Conservation (phyloP, 2,329 filamentous ascomycete genomes). For the Fusarium sp. region DNA sequence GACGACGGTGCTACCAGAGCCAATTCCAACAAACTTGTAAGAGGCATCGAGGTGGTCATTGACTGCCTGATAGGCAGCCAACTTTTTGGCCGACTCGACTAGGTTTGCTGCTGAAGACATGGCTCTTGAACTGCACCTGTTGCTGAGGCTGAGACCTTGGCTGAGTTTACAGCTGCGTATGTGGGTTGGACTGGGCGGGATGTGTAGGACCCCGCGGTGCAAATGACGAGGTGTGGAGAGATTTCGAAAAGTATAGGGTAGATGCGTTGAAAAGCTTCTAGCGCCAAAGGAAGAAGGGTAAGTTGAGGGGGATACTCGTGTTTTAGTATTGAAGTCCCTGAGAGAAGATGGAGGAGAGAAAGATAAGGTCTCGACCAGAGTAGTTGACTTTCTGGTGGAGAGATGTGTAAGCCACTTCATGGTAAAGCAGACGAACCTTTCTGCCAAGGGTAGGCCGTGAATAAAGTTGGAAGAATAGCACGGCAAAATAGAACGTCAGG, state of each 20-base stretch:
- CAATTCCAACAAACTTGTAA: conserved; percentile 78
- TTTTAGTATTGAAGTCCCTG: not conserved
- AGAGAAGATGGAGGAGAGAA: conserved; percentile 2
- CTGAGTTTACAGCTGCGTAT: conserved; percentile 26
- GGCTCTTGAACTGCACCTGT: conserved; percentile 28
- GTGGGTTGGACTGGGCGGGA: conserved; percentile 21
- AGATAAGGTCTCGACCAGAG: conserved; percentile 5
- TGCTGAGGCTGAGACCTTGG: conserved; percentile 29
- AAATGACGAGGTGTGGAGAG: conserved; percentile 32
- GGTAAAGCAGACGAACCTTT: conserved; percentile 1
- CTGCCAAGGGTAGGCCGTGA: not conserved
- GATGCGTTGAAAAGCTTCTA: conserved; percentile 2
- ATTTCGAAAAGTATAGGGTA: conserved; percentile 34
- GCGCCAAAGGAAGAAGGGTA: not conserved
- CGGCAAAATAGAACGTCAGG: conserved; percentile 19
- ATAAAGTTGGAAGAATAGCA: conserved; percentile 16
- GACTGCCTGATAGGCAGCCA: conserved; percentile 79
- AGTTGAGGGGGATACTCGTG: not conserved
- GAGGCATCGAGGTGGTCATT: conserved; percentile 74
- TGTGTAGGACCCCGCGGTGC: conserved; percentile 34
- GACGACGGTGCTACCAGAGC: conserved; percentile 83
- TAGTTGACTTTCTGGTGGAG: conserved; percentile 22
- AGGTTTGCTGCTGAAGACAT: conserved; percentile 56
- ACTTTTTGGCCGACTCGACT: conserved; percentile 79
- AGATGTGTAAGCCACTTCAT: conserved; percentile 33